Conservation (phyloP, 2,329 filamentous ascomycete genomes). For the Colletotrichum tropicale region DNA sequence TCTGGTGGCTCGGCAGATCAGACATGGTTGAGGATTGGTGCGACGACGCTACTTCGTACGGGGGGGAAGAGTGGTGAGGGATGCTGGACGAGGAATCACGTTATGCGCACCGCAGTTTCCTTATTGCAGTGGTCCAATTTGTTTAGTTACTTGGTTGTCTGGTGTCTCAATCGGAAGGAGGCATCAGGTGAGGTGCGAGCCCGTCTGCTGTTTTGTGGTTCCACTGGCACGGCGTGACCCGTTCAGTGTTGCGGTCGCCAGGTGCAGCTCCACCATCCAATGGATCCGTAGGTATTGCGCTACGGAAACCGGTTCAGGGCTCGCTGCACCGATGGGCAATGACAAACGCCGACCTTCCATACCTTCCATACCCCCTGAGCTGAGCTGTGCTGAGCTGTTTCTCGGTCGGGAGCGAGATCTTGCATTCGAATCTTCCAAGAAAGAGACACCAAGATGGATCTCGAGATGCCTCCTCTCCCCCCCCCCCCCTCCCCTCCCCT, state of each 20-base stretch:
- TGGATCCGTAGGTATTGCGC: background rate
- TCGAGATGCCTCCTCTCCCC: background rate
- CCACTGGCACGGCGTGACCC: background rate
- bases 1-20: conserved; percentile 9
- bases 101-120: background rate
- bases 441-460: background rate
- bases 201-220: conserved; percentile 15
- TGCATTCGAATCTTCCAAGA: background rate
- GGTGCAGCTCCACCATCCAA: background rate
- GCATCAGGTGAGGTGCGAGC: conserved; percentile 8
- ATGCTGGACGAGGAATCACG: background rate
- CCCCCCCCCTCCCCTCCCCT: too few species aligned
- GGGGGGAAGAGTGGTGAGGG: background rate
- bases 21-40: background rate
- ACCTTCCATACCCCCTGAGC: background rate
- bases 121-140: background rate
- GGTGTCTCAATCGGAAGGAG: background rate
- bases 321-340: background rate
- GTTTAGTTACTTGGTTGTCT: background rate
- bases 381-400: background rate
- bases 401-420: background rate
- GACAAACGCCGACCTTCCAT: background rate
- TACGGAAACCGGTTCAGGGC: background rate
- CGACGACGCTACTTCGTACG: background rate
- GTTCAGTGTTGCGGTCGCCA: background rate